Base-by-base conservation (phyloP, 1,284 basidiomycete genomes). In the Paramarasmius palmivorus region DNA sequence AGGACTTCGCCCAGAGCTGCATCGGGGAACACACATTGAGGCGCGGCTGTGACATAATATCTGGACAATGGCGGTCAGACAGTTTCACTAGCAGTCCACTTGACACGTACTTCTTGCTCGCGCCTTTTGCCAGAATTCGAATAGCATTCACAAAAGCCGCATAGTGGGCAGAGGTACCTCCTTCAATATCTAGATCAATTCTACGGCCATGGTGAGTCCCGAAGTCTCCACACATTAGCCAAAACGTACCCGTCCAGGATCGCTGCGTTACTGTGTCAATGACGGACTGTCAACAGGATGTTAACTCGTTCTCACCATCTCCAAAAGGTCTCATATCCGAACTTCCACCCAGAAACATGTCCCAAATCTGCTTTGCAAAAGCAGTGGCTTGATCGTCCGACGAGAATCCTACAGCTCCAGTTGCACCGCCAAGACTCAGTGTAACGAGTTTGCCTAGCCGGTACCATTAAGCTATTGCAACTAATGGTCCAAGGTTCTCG, bases 181-280 rank as follows among this genome's bases (percentile, higher is more conserved):
- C 75, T 67, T 87, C 84, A 61, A 88, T 85, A 63, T 86, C 84
- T 37, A 87, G 73, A 63, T 87, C 84, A 49, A 88, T 75, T 15
- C 84, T 86, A 57, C 17, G n/a, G n/a, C 56, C 40, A 36, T 36
- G 22, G 15, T 51, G 29, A 58, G 20, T 25, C 19, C n/a, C 14
- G 26, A 44, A 36, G 40, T 29, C 23, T 22, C 36, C n/a, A 46
- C 12, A 20, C 23, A 17, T 9, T 20, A 20, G n/a, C 15, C 25
- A 22, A 37, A 3, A 63, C 75, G 57, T 60, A 84, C 82, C 84
- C 84, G 62, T 86, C 84, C 4, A 87, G 72, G 53, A 86, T 74
- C 6, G 84, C 85, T 32, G 12, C 12, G 7, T 6, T 32, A 6
- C 29, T 60, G 87, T 86, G 12, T 32, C 29, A 32, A 12, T 0